A percentile compares a stretch with the other conserved stretches of the same genome.
phyloP scores from a whole-genome alignment of 192 early-diverging fungal genomes.

The Rhizoclosmatium globosum region DNA sequence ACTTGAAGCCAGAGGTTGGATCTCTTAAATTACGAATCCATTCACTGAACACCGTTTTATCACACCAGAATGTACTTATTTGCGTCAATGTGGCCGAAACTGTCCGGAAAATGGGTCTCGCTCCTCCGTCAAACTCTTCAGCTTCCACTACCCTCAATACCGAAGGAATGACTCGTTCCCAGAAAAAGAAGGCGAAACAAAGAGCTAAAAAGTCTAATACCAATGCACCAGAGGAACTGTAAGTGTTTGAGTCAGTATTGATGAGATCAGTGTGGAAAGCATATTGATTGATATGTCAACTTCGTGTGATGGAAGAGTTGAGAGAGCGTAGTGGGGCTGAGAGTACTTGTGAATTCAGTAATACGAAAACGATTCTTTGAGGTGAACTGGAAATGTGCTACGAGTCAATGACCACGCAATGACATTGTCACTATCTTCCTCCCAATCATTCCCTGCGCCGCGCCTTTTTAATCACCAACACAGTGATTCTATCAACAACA shows the following conservation, averaged over 20 bases:
- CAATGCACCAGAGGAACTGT: not conserved
- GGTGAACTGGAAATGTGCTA: no score
- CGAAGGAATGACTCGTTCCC: slow-evolving; percentile 50
- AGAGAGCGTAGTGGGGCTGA: no score
- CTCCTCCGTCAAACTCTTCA: not conserved
- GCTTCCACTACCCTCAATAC: not conserved
- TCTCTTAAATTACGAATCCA: not conserved
- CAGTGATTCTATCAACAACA: slow-evolving; percentile 29
- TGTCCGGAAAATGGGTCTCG: slow-evolving; percentile 61
- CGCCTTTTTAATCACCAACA: not conserved
- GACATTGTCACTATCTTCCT: no score
- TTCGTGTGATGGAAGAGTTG: no score
- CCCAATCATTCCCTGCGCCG: no score
- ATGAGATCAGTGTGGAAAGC: no score
- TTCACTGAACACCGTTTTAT: not conserved
- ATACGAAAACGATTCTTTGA: no score
- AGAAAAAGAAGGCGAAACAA: slow-evolving; percentile 65
- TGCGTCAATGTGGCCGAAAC: slow-evolving; percentile 89
- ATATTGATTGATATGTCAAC: no score
- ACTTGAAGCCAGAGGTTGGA: slow-evolving; percentile 89
- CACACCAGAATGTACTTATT: slow-evolving; percentile 82
- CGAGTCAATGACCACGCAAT: no score
- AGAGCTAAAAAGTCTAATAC: slow-evolving; percentile 49
- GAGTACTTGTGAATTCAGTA: no score
- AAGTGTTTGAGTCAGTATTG: not conserved